phyloP scores from a whole-genome alignment of 768 basidiomycete genomes.

The Hericium rajendrae region DNA sequence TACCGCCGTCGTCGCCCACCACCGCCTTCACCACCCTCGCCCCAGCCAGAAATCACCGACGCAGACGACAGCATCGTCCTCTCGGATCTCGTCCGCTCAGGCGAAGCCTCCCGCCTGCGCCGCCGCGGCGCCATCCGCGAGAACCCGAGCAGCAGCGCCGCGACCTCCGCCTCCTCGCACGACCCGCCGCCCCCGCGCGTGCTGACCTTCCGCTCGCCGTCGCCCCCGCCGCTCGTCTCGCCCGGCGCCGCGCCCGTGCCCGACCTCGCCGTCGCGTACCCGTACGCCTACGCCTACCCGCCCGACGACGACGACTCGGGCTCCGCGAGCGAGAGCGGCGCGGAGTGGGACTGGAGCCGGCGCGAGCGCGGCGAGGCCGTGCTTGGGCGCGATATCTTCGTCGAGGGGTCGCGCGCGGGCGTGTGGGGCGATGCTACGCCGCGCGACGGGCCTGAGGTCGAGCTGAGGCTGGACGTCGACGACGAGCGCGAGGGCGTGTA shows the following conservation, averaged over 20 bases:
- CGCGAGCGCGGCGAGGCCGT: slow-evolving; percentile 2
- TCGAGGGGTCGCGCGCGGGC: slow-evolving; percentile 2
- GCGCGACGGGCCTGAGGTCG: slow-evolving; percentile 3
- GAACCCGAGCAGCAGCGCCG: slow-evolving; percentile 28
- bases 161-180: slow-evolving; percentile 14
- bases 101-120: slow-evolving; percentile 65
- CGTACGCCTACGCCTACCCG: not conserved
- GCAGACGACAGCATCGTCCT: slow-evolving; percentile 62
- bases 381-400: slow-evolving; percentile 2
- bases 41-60: slow-evolving; percentile 25
- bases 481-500: slow-evolving; percentile 21
- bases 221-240: not conserved
- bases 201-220: not conserved
- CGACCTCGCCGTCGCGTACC: not conserved
- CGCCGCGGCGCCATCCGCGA: slow-evolving; percentile 51
- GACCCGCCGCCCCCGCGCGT: not conserved
- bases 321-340: slow-evolving; percentile 4
- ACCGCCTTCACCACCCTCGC: not conserved
- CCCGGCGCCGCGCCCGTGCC: not conserved
- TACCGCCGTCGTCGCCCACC: slow-evolving; percentile 4
- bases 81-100: slow-evolving; percentile 64
- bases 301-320: not conserved
- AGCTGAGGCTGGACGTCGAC: slow-evolving; percentile 14
- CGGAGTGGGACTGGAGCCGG: slow-evolving; percentile 2
- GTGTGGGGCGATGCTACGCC: slow-evolving; percentile 6